Evolutionary conservation across 2,329 filamentous ascomycete species (phyloP).

Genomic region (Fusarium liriodendri): DNA sequence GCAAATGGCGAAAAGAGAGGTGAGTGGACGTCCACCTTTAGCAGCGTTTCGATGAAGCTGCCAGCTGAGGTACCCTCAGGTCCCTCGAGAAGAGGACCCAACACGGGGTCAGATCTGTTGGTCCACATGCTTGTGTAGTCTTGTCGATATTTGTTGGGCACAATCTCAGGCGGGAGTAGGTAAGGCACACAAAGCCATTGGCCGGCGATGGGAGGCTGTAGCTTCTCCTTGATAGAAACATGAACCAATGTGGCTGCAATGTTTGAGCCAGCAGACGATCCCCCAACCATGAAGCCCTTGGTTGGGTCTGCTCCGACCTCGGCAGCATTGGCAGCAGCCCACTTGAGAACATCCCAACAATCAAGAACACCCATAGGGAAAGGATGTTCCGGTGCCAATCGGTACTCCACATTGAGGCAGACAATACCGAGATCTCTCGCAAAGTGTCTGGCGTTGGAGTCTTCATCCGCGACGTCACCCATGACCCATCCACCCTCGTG

Average conservation of each 20-base stretch:
- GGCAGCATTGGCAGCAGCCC: conserved; percentile 1
- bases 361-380: background rate
- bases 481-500: conserved; percentile 7
- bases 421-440: background rate
- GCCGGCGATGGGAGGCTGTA: background rate
- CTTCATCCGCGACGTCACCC: background rate
- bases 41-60: background rate
- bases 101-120: background rate
- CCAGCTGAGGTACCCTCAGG: background rate
- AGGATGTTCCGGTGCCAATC: conserved; percentile 2
- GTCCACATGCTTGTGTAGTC: background rate
- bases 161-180: background rate
- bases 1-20: background rate
- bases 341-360: conserved; percentile 5
- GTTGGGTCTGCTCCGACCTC: background rate
- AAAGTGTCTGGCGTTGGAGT: background rate
- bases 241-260: background rate
- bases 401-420: background rate
- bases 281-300: background rate
- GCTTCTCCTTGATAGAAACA: background rate
- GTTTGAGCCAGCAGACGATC: background rate
- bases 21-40: background rate
- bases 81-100: background rate
- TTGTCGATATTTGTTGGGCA: background rate
- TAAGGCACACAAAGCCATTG: conserved; percentile 1